Base-by-base conservation (phyloP, 1,284 basidiomycete genomes). In the Wallemia mellicola region DNA sequence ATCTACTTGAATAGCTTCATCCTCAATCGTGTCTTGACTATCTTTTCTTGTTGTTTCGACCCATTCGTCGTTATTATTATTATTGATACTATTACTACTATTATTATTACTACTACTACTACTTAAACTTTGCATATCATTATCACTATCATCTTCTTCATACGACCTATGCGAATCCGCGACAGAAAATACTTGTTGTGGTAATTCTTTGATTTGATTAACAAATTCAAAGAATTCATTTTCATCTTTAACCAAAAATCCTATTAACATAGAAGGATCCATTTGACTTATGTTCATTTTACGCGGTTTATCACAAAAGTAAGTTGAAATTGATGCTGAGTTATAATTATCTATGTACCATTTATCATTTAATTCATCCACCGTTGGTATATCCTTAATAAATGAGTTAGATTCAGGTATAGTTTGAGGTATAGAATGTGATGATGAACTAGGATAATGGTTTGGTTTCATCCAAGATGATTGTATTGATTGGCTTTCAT, bases 191-290 rank as follows among this genome's bases (percentile, higher is more conserved):
- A 71, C 68, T 19, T 67, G 65, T 54, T 67, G 64, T 1, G 65
- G 59, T 2, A 48, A 24, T 2, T 57, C 54, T 15, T 11, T 72
- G 73, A 60, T 86, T 79, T 61, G 87, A 75, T 59, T 71, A 73
- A 63, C 80, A 76, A 96, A 79, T 70, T 94, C 87, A 17, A 75
- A 70, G 81, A 88, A 92, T 60, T 92, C 87, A 24, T 70, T 73
- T 69, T 88, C 82, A 66, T 84, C 78, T 63, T 77, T 77, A 67
- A 83, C 82, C 64, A 96, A 68, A 69, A 98, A 95, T 19, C 91
- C 91, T 60, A 96, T 75, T 9, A 98, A 73, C 92, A 98, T 96
- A 66, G 87, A 92, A 14, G 94, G 92, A 68, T 96, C 92, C 59
- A 98, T 71, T n/a, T 81, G 81, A 33, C 79, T 79, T 57, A 96